Evolutionary conservation across 2,329 filamentous ascomycete species (phyloP).

Genomic region (Aspergillus versicolor): DNA sequence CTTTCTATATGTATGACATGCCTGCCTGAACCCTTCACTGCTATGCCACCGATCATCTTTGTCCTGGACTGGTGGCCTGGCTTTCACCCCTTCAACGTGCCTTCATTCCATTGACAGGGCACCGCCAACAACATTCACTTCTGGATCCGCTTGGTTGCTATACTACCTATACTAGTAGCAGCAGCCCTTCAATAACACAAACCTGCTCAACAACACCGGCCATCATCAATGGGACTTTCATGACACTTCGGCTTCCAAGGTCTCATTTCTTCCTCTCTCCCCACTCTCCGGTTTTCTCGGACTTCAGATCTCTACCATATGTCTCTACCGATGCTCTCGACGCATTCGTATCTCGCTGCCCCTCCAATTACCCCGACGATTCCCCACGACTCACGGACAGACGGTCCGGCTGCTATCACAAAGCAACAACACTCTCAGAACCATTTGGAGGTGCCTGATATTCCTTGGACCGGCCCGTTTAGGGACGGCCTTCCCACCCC

Average conservation of each 20-base stretch:
- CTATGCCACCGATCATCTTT: conserved; percentile 22
- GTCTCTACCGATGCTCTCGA: conserved; percentile 32
- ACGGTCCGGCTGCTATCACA: conserved; percentile 12
- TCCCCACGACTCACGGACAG: conserved; percentile 21
- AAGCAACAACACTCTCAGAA: conserved; percentile 16
- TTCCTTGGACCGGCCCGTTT: conserved; percentile 36
- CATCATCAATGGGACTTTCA: conserved; percentile 20
- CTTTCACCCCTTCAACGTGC: conserved; percentile 41
- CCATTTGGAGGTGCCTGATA: conserved; percentile 19
- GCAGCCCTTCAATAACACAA: conserved; percentile 1
- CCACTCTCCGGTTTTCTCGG: conserved; percentile 16
- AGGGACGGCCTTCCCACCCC: conserved; percentile 44
- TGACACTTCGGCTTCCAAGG: conserved; percentile 17
- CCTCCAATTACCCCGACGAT: conserved; percentile 28
- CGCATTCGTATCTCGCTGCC: conserved; percentile 27
- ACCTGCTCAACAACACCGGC: conserved; percentile 4
- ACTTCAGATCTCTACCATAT: conserved; percentile 26
- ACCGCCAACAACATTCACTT: conserved; percentile 28
- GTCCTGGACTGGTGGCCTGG: conserved; percentile 55
- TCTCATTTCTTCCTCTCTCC: conserved; percentile 2
- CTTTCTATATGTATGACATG: conserved; percentile 14
- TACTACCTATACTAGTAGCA: not conserved
- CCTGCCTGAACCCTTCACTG: conserved; percentile 2
- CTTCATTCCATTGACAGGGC: conserved; percentile 31
- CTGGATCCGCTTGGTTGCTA: conserved; percentile 17